phyloP scores from a whole-genome alignment of 169 alveolate species.

The Amoebophrya sp. region DNA sequence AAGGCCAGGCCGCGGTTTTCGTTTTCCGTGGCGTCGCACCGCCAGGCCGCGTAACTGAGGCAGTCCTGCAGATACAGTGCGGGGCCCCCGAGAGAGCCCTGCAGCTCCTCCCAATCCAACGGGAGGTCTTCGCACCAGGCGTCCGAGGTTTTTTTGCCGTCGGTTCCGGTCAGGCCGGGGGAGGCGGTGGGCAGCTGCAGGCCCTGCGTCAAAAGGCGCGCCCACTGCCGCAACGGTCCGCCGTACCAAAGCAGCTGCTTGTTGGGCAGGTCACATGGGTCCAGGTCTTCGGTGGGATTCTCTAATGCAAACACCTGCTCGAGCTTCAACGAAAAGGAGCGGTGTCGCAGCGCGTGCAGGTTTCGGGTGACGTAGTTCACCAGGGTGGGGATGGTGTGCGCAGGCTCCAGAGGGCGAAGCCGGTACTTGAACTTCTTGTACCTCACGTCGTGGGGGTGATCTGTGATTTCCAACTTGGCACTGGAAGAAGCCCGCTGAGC shows the following conservation, averaged over 20 bases:
- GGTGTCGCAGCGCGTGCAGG: not conserved
- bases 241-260: constrained; percentile 6
- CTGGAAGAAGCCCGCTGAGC: not conserved
- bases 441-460: too few relatives aligned
- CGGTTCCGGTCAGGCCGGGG: too few relatives aligned
- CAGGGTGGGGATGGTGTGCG: not conserved
- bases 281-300: not conserved
- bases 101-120: not conserved
- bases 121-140: not conserved
- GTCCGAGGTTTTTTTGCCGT: not conserved
- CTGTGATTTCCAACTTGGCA: too few relatives aligned
- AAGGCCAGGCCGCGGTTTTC: not conserved
- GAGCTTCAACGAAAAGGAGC: not conserved
- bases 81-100: not conserved
- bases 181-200: not conserved
- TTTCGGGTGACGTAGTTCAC: not conserved
- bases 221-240: not conserved
- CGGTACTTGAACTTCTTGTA: too few relatives aligned
- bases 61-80: not conserved
- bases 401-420: not conserved
- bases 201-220: not conserved
- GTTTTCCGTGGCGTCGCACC: not conserved
- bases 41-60: not conserved
- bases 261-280: not conserved
- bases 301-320: not conserved